These are phyloP conservation scores for Tilletia walkeri DNA, from an alignment of 1,284 basidiomycete species.

Conservation along the genomic window DNA sequence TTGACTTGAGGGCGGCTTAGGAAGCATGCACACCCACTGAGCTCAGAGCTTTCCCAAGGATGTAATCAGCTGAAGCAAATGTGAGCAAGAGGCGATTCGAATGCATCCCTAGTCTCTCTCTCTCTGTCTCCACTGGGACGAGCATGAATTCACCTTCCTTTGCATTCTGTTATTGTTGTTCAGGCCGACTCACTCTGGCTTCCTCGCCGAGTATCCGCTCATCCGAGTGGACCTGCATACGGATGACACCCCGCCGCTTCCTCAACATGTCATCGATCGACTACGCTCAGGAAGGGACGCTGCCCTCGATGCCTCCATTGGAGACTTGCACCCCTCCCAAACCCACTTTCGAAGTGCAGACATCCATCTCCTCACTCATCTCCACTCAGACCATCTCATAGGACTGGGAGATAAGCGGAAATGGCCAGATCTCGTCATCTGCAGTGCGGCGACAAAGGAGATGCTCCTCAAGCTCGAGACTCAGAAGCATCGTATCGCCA, in stretches of 20 bases:
- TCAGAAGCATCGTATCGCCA: conserved; percentile 32
- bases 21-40: too few species aligned
- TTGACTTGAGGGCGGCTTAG: too few species aligned
- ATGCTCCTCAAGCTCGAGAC: conserved; percentile 43
- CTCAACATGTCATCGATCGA: not conserved
- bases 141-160: not conserved
- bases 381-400: conserved; percentile 51
- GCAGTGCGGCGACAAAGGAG: conserved; percentile 37
- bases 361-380: conserved; percentile 47
- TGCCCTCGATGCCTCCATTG: conserved; percentile 10
- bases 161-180: not conserved
- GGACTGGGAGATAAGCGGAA: conserved; percentile 37
- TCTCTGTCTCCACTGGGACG: too few species aligned
- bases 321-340: conserved; percentile 23
- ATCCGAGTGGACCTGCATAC: conserved; percentile 37
- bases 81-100: not conserved
- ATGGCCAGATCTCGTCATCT: conserved; percentile 39
- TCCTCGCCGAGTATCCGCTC: conserved; percentile 45
- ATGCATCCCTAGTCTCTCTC: too few species aligned
- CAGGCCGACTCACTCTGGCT: conserved; percentile 27
- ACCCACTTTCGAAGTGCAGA: conserved; percentile 35
- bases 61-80: not conserved
- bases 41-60: too few species aligned
- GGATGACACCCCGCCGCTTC: conserved; percentile 1
- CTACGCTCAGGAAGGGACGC: conserved; percentile 4